Conservation (phyloP, 116 monocot genomes). For the Dioscorea cayenensis region DNA sequence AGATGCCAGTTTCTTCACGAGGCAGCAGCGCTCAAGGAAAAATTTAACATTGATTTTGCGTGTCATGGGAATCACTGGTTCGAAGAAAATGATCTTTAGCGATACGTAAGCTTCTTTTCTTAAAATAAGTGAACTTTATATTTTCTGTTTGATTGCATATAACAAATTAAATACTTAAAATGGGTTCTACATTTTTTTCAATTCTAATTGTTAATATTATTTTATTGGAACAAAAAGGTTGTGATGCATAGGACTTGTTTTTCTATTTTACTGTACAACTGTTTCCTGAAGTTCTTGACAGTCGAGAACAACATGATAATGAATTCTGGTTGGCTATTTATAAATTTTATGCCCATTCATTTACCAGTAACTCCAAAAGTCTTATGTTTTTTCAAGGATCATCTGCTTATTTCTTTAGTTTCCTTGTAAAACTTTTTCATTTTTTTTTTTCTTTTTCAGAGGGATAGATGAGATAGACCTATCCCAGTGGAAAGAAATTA, state of each 20-base stretch:
- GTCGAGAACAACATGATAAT: too few relatives aligned
- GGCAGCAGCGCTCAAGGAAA: slow-evolving; percentile 84
- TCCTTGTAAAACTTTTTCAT: neutral
- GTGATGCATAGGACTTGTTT: too few relatives aligned
- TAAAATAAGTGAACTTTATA: neutral
- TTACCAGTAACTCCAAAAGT: too few relatives aligned
- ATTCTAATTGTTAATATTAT: too few relatives aligned
- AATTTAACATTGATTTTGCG: slow-evolving; percentile 94
- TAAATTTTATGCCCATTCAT: too few relatives aligned
- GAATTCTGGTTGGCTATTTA: too few relatives aligned
- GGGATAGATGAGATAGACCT: slow-evolving; percentile 94
- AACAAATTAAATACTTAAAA: neutral
- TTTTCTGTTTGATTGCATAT: neutral
- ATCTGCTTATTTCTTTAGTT: too few relatives aligned
- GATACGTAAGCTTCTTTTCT: slow-evolving; percentile 59
- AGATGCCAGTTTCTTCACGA: slow-evolving; percentile 24
- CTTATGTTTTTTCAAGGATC: too few relatives aligned
- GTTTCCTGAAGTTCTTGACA: too few relatives aligned
- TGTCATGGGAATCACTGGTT: slow-evolving; percentile 90
- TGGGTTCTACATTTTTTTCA: neutral
- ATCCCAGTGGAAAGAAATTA: slow-evolving; percentile 67
- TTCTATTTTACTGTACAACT: too few relatives aligned
- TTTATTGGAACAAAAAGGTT: too few relatives aligned
- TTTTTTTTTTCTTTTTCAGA: slow-evolving; percentile 16
- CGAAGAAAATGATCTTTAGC: slow-evolving; percentile 74